phyloP scores from a whole-genome alignment of 352 stramenopile species.

The Phytophthora tentaculata region DNA sequence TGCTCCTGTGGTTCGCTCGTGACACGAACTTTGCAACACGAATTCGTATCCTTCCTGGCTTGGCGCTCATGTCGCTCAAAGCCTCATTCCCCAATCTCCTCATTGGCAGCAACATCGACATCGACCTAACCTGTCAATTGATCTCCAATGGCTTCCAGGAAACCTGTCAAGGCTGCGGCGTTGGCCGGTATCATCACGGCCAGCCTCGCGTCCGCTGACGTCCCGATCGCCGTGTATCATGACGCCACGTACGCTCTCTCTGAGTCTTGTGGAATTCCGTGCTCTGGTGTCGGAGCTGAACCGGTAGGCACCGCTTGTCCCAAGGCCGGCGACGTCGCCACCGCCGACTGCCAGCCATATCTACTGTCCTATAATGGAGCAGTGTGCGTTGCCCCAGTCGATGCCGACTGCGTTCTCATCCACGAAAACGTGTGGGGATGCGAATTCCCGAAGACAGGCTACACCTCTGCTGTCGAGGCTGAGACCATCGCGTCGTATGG shows the following conservation, averaged over 20 bases:
- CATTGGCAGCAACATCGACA: background rate
- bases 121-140: background rate
- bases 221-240: background rate
- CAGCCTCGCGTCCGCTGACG: slow-evolving; percentile 1
- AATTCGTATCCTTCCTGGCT: no score
- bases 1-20: no score
- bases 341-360: slow-evolving; percentile 6
- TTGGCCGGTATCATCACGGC: background rate
- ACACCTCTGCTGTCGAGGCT: slow-evolving; percentile 13
- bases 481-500: slow-evolving; percentile 1
- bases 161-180: background rate
- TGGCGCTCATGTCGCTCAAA: background rate
- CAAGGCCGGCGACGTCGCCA: slow-evolving; percentile 7
- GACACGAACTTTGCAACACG: no score
- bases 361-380: slow-evolving; percentile 12
- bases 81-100: background rate
- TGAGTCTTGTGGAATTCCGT: slow-evolving; percentile 6
- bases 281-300: background rate
- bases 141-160: background rate
- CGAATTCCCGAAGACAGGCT: slow-evolving; percentile 12
- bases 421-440: slow-evolving; percentile 3
- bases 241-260: slow-evolving; percentile 8
- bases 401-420: slow-evolving; percentile 11
- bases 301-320: slow-evolving; percentile 10
- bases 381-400: slow-evolving; percentile 11